Percentiles rank a stretch among this genome's conserved stretches.
phyloP scores from a whole-genome alignment of 1,284 basidiomycete genomes.

The Heterobasidion occidentale region DNA sequence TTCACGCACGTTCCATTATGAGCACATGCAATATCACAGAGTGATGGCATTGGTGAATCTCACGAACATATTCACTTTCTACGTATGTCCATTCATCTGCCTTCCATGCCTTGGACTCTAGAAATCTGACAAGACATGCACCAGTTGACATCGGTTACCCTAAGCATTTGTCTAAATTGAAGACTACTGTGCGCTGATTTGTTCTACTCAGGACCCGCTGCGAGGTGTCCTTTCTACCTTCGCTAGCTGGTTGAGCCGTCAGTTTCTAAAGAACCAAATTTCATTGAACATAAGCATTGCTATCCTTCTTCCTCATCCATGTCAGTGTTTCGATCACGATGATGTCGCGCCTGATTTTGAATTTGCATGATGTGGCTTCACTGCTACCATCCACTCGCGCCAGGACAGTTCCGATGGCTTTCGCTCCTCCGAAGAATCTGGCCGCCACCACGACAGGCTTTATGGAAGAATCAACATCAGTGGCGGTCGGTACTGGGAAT shows the following conservation, averaged over 20 bases:
- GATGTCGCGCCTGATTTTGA: conserved; percentile 31
- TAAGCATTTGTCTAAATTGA: neutral
- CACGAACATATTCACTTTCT: conserved; percentile 23
- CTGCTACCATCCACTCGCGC: neutral
- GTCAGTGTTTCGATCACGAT: conserved; percentile 25
- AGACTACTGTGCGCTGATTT: too few species aligned
- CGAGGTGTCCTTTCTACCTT: conserved; percentile 21
- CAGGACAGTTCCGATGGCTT: neutral
- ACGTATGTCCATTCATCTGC: conserved; percentile 16
- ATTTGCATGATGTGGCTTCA: conserved; percentile 17
- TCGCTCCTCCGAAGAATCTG: neutral
- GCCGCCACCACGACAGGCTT: neutral
- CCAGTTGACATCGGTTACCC: neutral
- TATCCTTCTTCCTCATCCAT: neutral
- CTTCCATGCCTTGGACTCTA: neutral
- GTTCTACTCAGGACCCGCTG: conserved; percentile 16
- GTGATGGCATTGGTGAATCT: conserved; percentile 25
- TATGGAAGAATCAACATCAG: too few species aligned
- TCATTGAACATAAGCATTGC: too few species aligned
- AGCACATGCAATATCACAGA: conserved; percentile 11
- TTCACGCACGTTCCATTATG: neutral
- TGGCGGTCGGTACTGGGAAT: too few species aligned
- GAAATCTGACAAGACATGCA: neutral
- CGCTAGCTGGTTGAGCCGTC: conserved; percentile 16
- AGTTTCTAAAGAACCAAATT: neutral